Conservation (phyloP, 164 flowering plant genomes). For the Hamamelis virginiana region DNA sequence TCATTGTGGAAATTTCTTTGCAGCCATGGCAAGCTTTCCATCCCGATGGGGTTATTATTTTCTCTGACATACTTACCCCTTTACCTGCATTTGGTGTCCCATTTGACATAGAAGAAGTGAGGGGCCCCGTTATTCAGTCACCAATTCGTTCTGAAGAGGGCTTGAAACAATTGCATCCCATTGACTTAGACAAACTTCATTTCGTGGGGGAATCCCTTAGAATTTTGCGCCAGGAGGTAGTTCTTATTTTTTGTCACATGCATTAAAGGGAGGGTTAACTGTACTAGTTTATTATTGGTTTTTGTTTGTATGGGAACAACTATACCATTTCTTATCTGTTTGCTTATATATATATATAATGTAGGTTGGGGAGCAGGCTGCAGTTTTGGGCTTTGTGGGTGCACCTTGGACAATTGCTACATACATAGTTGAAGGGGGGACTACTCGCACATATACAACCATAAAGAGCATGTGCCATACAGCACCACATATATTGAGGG, state of each 20-base stretch:
- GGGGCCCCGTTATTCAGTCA: conserved; percentile 85
- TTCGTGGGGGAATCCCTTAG: conserved; percentile 91
- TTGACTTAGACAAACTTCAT: conserved; percentile 73
- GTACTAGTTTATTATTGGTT: background rate
- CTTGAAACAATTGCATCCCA: conserved; percentile 74
- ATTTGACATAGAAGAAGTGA: conserved; percentile 90
- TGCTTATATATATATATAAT: background rate
- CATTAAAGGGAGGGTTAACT: background rate
- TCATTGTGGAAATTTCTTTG: conserved; percentile 98
- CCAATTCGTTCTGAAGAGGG: conserved; percentile 81
- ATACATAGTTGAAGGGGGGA: conserved; percentile 93
- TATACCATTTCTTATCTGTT: background rate
- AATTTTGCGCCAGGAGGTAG: conserved; percentile 83
- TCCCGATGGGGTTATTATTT: conserved; percentile 95
- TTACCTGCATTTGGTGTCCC: conserved; percentile 97
- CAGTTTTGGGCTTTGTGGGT: conserved; percentile 95
- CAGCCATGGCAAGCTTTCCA: conserved; percentile 98
- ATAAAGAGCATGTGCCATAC: conserved; percentile 96
- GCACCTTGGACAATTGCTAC: conserved; percentile 99
- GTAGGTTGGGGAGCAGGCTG: conserved; percentile 84
- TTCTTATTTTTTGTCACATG: background rate
- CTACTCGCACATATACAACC: conserved; percentile 81
- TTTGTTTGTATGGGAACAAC: background rate
- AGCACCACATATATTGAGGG: conserved; percentile 74
- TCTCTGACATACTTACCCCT: conserved; percentile 98